These are phyloP conservation scores for Eucalyptus sp. DNA, from an alignment of 345 rosid genomes.

Conservation along the genomic window DNA sequence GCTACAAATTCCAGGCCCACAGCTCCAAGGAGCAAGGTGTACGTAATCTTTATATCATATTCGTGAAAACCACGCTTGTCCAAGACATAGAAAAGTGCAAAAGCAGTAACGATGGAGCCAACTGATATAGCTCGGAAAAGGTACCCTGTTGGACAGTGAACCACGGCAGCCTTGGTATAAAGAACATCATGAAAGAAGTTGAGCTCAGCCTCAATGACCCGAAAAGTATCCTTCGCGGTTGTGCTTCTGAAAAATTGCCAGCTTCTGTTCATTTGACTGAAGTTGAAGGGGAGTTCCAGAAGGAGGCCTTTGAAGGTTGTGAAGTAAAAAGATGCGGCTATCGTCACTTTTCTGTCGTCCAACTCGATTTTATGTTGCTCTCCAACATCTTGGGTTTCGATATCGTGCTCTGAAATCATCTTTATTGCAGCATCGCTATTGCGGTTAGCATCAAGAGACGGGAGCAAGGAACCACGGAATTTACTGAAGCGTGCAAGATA, in stretches of 20 bases:
- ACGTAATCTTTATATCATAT: neutral
- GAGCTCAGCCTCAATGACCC: neutral
- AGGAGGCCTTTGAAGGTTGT: neutral
- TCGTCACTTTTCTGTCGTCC: neutral
- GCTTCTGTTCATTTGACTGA: neutral
- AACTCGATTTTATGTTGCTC: neutral
- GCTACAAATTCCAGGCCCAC: neutral
- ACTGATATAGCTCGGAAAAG: neutral
- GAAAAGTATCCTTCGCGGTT: neutral
- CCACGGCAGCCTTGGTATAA: neutral
- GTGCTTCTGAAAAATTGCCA: accelerated
- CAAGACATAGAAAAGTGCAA: neutral
- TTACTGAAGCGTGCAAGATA: no score
- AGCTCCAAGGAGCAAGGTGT: neutral
- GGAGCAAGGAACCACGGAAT: neutral
- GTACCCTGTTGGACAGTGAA: neutral
- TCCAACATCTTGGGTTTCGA: no score
- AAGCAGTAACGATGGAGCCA: neutral
- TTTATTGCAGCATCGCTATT: no score
- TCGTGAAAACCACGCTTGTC: neutral
- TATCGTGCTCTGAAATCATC: no score
- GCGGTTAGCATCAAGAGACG: accelerated
- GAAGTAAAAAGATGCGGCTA: neutral
- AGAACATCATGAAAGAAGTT: neutral
- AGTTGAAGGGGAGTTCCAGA: neutral